Base-by-base conservation (phyloP, 495 filamentous ascomycete species). In the Hypoxylon perforatum region DNA sequence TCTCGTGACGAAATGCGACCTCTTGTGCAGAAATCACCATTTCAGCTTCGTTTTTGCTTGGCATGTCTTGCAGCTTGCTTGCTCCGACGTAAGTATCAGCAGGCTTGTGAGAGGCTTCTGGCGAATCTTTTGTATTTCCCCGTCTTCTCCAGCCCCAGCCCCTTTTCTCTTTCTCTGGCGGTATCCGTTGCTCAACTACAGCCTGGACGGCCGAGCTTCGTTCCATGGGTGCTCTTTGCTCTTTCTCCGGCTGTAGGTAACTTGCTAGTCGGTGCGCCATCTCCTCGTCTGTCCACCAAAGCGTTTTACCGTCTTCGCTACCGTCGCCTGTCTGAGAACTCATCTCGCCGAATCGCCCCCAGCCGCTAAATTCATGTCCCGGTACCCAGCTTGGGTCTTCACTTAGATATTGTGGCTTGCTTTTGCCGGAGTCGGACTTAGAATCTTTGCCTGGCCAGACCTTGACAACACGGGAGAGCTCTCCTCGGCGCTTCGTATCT, bases 1-100 rank as follows among this genome's bases (percentile, higher is more conserved):
- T 87, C 74, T 84, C 80, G 42, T 67, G 73, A 18, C 84, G 66
- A 60, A 87, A 84, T 1, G 79, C 79, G 9, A 86, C 77, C 59
- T 86, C 85, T 19, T 85, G 75, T 10, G 80, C 82, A 17, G 76
- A 69, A 1, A 81, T 80, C 15, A 62, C 63, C 73, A 85, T 80
- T 25, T 69, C 73, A 15, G 78, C 67, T 0, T 59, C 54, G 3
- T 69, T 58, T 14, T 65, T 49, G 18, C 51, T 51, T 15, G 15
- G 57, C 7, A 49, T 59, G 30, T 59, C 57, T 11, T 61, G 36
- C 21, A 28, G 15, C 6, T 44, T 55, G 3, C 51, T 41, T 22
- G 21, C 54, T n/a, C 25, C 15, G 5, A 22, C 23, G n/a, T 51
- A 17, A 28, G 57, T 67, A 44, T 44, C 28, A 8, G 47, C 52